These are phyloP conservation scores for Pythium dissimile DNA, from an alignment of 352 stramenopile species.

Conservation along the genomic window DNA sequence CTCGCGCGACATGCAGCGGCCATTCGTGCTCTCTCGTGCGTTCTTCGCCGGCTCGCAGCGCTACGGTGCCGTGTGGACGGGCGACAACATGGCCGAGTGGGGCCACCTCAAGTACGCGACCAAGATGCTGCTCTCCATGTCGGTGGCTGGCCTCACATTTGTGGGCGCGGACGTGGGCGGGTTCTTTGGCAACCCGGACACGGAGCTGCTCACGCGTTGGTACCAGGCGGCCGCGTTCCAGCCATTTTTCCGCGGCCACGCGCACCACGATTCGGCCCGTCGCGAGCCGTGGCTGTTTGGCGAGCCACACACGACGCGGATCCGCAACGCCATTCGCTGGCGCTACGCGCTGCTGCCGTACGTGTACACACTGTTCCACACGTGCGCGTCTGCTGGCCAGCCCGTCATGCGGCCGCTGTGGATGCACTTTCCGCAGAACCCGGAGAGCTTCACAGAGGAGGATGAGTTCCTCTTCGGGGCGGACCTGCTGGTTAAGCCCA, in stretches of 20 bases:
- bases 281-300: slow-evolving; percentile 98
- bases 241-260: slow-evolving; percentile 98
- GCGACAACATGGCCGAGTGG: slow-evolving; percentile 97
- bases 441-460: slow-evolving; percentile 84
- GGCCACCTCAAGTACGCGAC: slow-evolving; percentile 93
- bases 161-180: slow-evolving; percentile 97
- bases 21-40: slow-evolving; percentile 96
- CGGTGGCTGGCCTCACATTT: slow-evolving; percentile 94
- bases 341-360: slow-evolving; percentile 97
- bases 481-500: slow-evolving; percentile 95
- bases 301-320: slow-evolving; percentile 87
- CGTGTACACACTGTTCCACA: slow-evolving; percentile 90
- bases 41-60: slow-evolving; percentile 98
- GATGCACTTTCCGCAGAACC: slow-evolving; percentile 93
- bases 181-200: slow-evolving; percentile 97
- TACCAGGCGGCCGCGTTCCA: slow-evolving; percentile 95
- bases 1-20: slow-evolving; percentile 72
- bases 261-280: slow-evolving; percentile 98
- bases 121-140: slow-evolving; percentile 98
- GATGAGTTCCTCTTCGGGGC: slow-evolving; percentile 95
- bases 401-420: slow-evolving; percentile 94
- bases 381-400: slow-evolving; percentile 54
- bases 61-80: slow-evolving; percentile 98
- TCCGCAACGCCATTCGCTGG: slow-evolving; percentile 91
- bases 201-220: slow-evolving; percentile 96